A percentile compares a stretch with the other conserved stretches of the same genome.
Conservation (phyloP, 2,329 filamentous ascomycete species). For the Ascochyta viciae-villosae region DNA sequence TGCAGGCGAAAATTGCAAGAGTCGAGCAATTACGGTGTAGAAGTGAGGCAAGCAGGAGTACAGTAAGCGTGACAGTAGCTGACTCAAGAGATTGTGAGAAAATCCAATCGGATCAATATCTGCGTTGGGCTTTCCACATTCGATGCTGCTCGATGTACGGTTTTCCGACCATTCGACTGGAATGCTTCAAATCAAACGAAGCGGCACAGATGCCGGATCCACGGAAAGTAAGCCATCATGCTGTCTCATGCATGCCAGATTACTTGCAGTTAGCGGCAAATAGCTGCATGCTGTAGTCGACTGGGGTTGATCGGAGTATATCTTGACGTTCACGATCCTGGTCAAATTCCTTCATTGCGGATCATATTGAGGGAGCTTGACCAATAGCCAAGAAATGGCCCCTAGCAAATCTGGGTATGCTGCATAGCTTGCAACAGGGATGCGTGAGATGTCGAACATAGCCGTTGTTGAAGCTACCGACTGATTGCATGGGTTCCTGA, state of each 20-base stretch:
- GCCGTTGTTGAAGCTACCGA: not conserved
- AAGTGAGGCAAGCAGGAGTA: slow-evolving; percentile 12
- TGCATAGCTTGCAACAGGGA: not conserved
- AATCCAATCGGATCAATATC: slow-evolving; percentile 5
- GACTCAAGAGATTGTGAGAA: not conserved
- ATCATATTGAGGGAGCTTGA: not conserved
- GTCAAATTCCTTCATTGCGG: not conserved
- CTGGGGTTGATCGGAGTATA: slow-evolving; percentile 17
- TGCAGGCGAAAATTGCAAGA: slow-evolving; percentile 1
- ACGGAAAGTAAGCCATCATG: slow-evolving; percentile 16
- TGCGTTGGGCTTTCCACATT: slow-evolving; percentile 5
- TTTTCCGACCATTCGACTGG: slow-evolving; percentile 1
- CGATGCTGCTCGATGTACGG: not conserved
- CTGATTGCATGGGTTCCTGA: slow-evolving; percentile 12
- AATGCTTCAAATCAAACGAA: slow-evolving; percentile 2
- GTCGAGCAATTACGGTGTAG: slow-evolving; percentile 12
- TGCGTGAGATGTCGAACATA: slow-evolving; percentile 3
- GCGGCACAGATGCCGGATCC: slow-evolving; percentile 14
- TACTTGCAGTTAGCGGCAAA: slow-evolving; percentile 11
- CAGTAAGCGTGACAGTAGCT: slow-evolving; percentile 11
- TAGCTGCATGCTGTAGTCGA: slow-evolving; percentile 3
- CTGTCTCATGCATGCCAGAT: slow-evolving; percentile 11
- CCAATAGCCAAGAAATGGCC: slow-evolving; percentile 3
- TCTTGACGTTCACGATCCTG: slow-evolving; percentile 2
- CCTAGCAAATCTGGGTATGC: not conserved